Evolutionary conservation across 2,329 filamentous ascomycete genomes (phyloP).

Genomic region (Trichoderma arundinaceum): DNA sequence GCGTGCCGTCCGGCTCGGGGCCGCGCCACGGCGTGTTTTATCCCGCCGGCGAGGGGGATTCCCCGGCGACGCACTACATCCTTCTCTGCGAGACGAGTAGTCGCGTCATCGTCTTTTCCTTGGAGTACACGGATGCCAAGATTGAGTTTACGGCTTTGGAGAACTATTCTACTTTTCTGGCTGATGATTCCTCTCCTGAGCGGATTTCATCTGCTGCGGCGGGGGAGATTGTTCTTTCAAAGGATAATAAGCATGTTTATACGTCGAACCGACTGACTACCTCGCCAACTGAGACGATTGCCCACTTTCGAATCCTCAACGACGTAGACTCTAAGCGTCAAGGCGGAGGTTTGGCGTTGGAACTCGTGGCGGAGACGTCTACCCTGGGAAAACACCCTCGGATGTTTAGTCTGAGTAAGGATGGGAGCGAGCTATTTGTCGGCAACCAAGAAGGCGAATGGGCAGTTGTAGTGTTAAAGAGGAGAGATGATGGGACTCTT

Average conservation of each 20-base stretch:
- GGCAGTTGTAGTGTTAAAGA: conserved; percentile 48
- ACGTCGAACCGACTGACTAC: conserved; percentile 58
- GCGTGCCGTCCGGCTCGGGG: conserved; percentile 50
- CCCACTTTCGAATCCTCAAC: conserved; percentile 53
- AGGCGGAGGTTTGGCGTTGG: conserved; percentile 36
- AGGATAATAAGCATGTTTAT: conserved; percentile 54
- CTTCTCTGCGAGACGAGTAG: conserved; percentile 55
- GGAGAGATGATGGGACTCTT: conserved; percentile 22
- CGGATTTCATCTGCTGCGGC: conserved; percentile 48
- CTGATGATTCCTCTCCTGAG: too few relatives aligned
- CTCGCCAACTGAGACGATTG: conserved; percentile 53
- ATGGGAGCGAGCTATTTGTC: conserved; percentile 50
- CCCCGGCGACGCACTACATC: conserved; percentile 52
- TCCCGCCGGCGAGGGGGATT: conserved; percentile 36
- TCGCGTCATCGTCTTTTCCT: conserved; percentile 50
- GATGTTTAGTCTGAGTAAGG: conserved; percentile 52
- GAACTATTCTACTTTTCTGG: conserved; percentile 50
- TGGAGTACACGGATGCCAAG: conserved; percentile 45
- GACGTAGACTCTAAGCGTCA: not conserved
- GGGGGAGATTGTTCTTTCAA: conserved; percentile 52
- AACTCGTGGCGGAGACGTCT: conserved; percentile 44
- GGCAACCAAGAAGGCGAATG: conserved; percentile 52
- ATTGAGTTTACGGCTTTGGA: conserved; percentile 47
- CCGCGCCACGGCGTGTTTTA: conserved; percentile 60
- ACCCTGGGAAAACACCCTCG: conserved; percentile 50